Percentiles rank a stretch among this genome's conserved stretches.
Evolutionary conservation across 176 grass and related monocot species (phyloP).

Genomic region (Cenchrus americanus): DNA sequence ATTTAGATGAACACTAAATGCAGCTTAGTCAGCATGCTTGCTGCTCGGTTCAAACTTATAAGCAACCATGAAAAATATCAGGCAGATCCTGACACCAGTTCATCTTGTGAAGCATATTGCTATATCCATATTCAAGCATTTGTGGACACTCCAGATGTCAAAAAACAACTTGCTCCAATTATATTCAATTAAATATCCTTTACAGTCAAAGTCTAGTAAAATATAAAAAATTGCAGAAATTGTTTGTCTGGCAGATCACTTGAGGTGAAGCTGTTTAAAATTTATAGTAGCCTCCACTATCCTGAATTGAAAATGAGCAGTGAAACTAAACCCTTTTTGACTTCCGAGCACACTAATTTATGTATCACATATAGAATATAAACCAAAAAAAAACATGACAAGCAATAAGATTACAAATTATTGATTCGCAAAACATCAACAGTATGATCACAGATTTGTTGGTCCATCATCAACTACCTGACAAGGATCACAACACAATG

Average conservation of each 20-base stretch:
- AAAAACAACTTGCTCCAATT: background rate
- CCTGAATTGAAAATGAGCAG: background rate
- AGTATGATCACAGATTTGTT: background rate
- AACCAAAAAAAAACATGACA: background rate
- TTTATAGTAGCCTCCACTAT: background rate
- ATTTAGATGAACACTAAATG: background rate
- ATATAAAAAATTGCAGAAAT: background rate
- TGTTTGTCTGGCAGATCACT: background rate
- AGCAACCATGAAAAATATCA: background rate
- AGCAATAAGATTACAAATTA: background rate
- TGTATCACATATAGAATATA: background rate
- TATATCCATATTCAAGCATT: slow-evolving; percentile 13
- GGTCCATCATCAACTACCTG: background rate
- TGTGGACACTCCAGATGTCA: background rate
- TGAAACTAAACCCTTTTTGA: background rate
- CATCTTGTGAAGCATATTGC: background rate
- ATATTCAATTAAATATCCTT: background rate
- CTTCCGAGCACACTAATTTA: background rate
- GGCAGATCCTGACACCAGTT: background rate
- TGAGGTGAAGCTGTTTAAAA: background rate
- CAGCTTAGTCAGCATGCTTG: background rate
- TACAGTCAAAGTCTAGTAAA: background rate
- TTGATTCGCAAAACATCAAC: background rate
- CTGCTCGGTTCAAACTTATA: background rate
- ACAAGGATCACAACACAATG: background rate